Evolutionary conservation across 2,329 filamentous ascomycete species (phyloP), one percentile per base, ranked within the genome.

Genomic region (Karstenula rhodostoma): DNA sequence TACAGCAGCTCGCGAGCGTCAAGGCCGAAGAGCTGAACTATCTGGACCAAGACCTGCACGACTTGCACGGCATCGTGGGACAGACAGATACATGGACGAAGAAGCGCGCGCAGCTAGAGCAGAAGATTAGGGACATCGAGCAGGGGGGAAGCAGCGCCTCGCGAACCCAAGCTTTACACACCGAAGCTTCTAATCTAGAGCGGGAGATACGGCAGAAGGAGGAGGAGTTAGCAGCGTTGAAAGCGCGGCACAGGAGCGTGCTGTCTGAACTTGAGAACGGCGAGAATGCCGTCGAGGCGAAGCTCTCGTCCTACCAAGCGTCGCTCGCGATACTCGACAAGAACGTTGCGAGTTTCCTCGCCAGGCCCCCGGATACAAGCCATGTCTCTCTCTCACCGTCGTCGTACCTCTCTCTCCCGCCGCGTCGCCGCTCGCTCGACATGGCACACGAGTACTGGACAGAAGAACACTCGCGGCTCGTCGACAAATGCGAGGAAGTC

Each of bases 401-500:
- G 8, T 77, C 86, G 37, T 91, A 91, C 56, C 72, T 89, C 37
- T 80, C 82, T 2, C 79, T 93, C 8, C 85, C 87, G 0, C 84
- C 87, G 0, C 86, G 89, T 66, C 83, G 89, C 19, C 82, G 90
- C 49, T 93, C 90, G 0, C 73, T 89, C 1, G 86, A 86, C 15
- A 89, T 93, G 88, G 90, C 90, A 0, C 86, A 83, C 60, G 84
- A 88, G 15, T 91, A 90, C 83, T 93, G 89, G 87, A 83, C 86
- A 56, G 83, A 84, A 6, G 90, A 93, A 66, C 80, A 89, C 1
- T 78, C 78, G 1, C 77, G 85, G 0, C 78, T 91, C 2, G 79
- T 87, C 52, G 78, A 80, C 47, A 85, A 85, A 59, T 86, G 85
- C 63, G 70, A 78, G 9, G 82, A 84, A 27, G 85, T 90, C 1